These are phyloP conservation scores for Alternaria novae-zelandiae DNA, from an alignment of 2,329 filamentous ascomycete species.

Conservation along the genomic window DNA sequence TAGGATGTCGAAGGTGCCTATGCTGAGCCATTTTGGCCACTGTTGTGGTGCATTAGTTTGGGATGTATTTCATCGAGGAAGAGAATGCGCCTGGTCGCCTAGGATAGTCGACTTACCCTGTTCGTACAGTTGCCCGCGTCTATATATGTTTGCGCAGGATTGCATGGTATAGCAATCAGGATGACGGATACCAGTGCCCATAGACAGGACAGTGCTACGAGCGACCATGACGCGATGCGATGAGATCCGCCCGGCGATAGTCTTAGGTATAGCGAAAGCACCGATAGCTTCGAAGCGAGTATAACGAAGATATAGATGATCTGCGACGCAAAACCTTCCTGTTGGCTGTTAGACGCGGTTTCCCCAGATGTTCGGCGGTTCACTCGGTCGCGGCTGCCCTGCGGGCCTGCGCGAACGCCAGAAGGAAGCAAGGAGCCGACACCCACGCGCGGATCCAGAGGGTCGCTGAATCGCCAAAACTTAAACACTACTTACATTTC, in stretches of 20 bases:
- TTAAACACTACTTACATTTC: conserved; percentile 28
- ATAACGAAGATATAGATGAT: conserved; percentile 40
- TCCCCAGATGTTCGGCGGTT: neutral
- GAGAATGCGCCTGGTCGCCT: neutral
- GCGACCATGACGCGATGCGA: conserved; percentile 24
- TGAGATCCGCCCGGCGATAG: conserved; percentile 32
- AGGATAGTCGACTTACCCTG: conserved; percentile 22
- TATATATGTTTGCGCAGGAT: conserved; percentile 25
- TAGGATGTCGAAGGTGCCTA: conserved; percentile 34
- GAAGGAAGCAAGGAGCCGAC: conserved; percentile 12
- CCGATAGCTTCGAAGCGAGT: conserved; percentile 36
- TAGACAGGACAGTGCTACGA: conserved; percentile 23
- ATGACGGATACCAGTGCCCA: conserved; percentile 35
- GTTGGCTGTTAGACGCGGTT: conserved; percentile 18
- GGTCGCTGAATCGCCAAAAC: neutral
- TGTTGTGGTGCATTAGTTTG: conserved; percentile 11
- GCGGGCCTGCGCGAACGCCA: neutral
- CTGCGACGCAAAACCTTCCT: conserved; percentile 40
- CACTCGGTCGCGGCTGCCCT: neutral
- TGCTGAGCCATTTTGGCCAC: conserved; percentile 40
- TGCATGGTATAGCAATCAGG: conserved; percentile 36
- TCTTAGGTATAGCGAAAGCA: conserved; percentile 38
- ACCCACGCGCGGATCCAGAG: conserved; percentile 13
- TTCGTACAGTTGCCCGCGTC: conserved; percentile 22
- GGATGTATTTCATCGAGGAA: neutral